phyloP scores from a whole-genome alignment of 106 monocot species.

The Dioscorea zingiberensis region DNA sequence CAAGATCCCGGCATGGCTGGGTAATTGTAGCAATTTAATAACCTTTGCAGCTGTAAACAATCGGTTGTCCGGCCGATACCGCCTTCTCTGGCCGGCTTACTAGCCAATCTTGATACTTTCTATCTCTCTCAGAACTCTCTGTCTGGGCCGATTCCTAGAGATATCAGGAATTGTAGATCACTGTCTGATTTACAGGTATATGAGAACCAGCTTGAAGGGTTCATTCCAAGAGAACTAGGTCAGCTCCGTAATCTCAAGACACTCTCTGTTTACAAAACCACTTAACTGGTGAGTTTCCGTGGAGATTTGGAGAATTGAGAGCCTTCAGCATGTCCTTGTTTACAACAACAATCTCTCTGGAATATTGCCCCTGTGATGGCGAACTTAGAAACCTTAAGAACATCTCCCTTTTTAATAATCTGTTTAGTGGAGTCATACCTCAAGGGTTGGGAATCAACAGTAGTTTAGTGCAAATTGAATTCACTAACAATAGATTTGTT shows the following conservation, averaged over 20 bases:
- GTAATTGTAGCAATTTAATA: constrained; percentile 47
- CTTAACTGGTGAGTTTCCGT: constrained; percentile 65
- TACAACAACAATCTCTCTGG: constrained; percentile 65
- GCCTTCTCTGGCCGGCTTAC: constrained; percentile 32
- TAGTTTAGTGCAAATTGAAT: constrained; percentile 41
- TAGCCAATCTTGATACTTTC: constrained; percentile 36
- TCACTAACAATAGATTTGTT: constrained; percentile 52
- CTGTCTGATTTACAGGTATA: constrained; percentile 39
- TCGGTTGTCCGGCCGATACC: constrained; percentile 64
- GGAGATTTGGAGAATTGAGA: constrained; percentile 54
- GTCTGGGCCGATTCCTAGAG: constrained; percentile 54
- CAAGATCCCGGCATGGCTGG: constrained; percentile 35
- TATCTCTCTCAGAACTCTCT: constrained; percentile 48
- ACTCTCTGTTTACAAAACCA: constrained; percentile 43
- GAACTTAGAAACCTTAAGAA: constrained; percentile 53
- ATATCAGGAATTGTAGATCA: constrained; percentile 56
- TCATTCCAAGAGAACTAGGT: constrained; percentile 54
- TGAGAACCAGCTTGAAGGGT: constrained; percentile 55
- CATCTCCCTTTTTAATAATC: constrained; percentile 56
- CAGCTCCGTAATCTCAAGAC: constrained; percentile 35
- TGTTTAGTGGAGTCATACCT: constrained; percentile 64
- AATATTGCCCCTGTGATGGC: constrained; percentile 35
- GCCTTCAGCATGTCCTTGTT: constrained; percentile 38
- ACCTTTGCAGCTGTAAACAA: constrained; percentile 26
- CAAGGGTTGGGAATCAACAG: constrained; percentile 49